phyloP scores from a whole-genome alignment of 1,284 basidiomycete genomes.

The Takashimella koratensis region DNA sequence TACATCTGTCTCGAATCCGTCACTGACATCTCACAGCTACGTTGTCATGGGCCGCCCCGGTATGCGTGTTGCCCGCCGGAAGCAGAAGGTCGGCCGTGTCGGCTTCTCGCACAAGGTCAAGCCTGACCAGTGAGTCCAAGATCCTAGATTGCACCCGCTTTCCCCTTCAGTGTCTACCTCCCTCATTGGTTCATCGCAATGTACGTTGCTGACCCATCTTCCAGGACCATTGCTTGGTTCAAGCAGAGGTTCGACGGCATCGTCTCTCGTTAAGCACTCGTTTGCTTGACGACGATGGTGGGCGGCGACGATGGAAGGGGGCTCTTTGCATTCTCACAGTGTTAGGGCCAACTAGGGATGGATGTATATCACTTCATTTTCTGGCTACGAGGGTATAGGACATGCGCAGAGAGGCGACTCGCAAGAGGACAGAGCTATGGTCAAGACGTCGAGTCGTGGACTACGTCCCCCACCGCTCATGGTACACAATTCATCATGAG shows the following conservation, averaged over 20 bases:
- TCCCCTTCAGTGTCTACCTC: too few species aligned
- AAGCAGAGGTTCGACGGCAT: conserved; percentile 98
- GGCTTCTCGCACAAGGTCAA: conserved; percentile 83
- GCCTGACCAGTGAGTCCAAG: too few species aligned
- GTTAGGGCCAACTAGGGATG: neutral
- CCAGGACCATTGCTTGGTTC: conserved; percentile 96
- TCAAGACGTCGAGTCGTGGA: too few species aligned
- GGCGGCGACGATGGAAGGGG: neutral
- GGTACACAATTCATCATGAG: too few species aligned
- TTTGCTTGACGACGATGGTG: neutral
- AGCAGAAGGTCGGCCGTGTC: conserved; percentile 80
- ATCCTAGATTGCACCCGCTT: too few species aligned
- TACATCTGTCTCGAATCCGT: neutral
- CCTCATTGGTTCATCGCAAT: too few species aligned
- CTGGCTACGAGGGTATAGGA: neutral
- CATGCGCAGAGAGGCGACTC: too few species aligned
- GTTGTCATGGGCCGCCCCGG: conserved; percentile 97
- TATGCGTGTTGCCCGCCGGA: conserved; percentile 85
- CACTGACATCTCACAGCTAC: conserved; percentile 51
- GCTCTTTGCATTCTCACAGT: conserved; percentile 1
- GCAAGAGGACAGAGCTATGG: too few species aligned
- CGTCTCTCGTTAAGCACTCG: conserved; percentile 54
- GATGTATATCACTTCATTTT: conserved; percentile 16
- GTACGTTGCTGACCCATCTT: too few species aligned
- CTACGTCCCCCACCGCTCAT: too few species aligned